Percentiles rank a stretch among this genome's conserved stretches.
These are phyloP conservation scores for Beauveria sp. DNA, from an alignment of 2,329 filamentous ascomycete genomes.

Conservation along the genomic window DNA sequence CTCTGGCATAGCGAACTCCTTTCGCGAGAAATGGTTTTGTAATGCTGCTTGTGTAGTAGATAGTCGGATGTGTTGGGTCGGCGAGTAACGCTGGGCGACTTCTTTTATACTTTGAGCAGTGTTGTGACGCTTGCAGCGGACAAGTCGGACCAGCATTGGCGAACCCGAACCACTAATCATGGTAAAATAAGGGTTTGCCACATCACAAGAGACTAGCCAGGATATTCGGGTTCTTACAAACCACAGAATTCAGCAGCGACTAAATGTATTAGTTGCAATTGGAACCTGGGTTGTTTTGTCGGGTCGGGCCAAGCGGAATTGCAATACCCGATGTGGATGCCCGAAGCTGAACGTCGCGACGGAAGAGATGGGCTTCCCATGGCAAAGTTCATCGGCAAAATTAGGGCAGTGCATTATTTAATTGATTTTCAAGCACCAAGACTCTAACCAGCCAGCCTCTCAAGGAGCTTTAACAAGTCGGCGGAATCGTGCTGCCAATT, in stretches of 20 bases:
- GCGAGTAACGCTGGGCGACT: not conserved
- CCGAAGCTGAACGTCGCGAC: not conserved
- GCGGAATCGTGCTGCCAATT: no score
- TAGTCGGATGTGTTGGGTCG: not conserved
- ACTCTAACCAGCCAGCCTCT: no score
- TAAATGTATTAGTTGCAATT: not conserved
- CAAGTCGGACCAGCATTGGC: not conserved
- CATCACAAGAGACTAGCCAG: not conserved
- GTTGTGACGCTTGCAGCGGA: not conserved
- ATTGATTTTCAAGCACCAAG: no score
- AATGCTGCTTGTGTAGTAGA: not conserved
- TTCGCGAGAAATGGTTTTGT: not conserved
- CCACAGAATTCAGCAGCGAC: not conserved
- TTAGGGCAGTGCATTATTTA: no score
- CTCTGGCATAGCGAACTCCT: not conserved
- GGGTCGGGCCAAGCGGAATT: constrained; percentile 1
- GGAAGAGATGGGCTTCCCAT: not conserved
- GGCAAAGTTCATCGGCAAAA: no score
- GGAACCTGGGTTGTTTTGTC: not conserved
- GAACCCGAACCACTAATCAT: not conserved
- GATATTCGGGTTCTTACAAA: not conserved
- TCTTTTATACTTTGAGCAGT: not conserved
- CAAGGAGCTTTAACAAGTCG: no score
- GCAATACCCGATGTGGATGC: constrained; percentile 1
- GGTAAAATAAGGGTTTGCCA: not conserved